Base-by-base conservation (phyloP, 805 yeast species). In the Kazachstania taianensis region DNA sequence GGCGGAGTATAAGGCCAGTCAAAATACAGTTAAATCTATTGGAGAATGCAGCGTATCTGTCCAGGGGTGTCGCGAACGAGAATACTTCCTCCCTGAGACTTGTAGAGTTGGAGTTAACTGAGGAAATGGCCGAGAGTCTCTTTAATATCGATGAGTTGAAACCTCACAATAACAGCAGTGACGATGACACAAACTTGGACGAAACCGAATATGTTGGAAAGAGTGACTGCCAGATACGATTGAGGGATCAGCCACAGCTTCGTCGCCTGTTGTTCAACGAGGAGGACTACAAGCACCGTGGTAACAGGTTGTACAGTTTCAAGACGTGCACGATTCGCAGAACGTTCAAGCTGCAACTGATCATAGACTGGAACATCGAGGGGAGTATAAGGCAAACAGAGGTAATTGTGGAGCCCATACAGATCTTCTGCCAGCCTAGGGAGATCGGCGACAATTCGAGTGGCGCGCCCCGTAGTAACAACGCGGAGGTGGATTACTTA, bases 281-380 rank as follows among this genome's bases (percentile, higher is more conserved):
- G 36, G 57, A 56, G 30, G 55, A 56, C 33, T 55, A 54, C 35
- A 39, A 41, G 25, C 59, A 56, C 39, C 52, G 57, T 32, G 61
- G 61, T 8, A 56, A 56, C 32, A 40, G 57, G 20, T 35, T 56
- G 5, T 56, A 48, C 37, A 52, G 58, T 38, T 55, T 56, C 28
- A 51, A 45, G 30, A 45, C 52, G 14, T 54, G 61, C 36, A 41
- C 55, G 5, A 53, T 56, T 14, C 42, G 45, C 20, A 37, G 59
- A n/a, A 23, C 38, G 15, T 56, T 50, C 41, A 41, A 46, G 16
- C 50, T 56, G 10, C 59, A 55, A 33, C 36, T 56, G 14, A 20
- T 50, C 12, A 39, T 54, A 10, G 52, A 46, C 38, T 54, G 56
- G 57, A 43, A 43, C 13, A 43, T 53, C 10, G 42, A 40, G 26